These are phyloP conservation scores for Ilex aquifolium DNA, from an alignment of 257 asterid species.

Conservation along the genomic window DNA sequence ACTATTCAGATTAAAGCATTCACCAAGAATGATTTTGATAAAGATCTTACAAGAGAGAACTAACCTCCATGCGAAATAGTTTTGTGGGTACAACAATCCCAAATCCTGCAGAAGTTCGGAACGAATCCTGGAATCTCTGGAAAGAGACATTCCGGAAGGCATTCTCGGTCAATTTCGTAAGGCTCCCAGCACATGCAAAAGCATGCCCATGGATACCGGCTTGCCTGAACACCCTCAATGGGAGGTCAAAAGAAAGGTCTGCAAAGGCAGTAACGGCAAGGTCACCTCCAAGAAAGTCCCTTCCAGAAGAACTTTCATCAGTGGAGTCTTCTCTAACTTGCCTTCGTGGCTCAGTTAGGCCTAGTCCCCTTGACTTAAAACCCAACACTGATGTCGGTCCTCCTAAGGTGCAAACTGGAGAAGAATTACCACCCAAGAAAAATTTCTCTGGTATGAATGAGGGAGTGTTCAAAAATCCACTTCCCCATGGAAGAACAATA, in stretches of 20 bases:
- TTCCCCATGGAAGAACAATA: conserved; percentile 78
- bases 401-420: conserved; percentile 76
- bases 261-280: conserved; percentile 87
- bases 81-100: conserved; percentile 84
- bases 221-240: conserved; percentile 66
- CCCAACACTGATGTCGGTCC: conserved; percentile 85
- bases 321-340: conserved; percentile 32
- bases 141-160: conserved; percentile 48
- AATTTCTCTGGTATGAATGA: conserved; percentile 72
- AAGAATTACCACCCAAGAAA: conserved; percentile 84
- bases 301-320: conserved; percentile 32
- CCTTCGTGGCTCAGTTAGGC: conserved; percentile 86
- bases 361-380: conserved; percentile 85
- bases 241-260: conserved; percentile 87
- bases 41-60: background rate
- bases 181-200: conserved; percentile 89
- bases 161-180: conserved; percentile 61
- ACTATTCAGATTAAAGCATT: no score
- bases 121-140: conserved; percentile 58
- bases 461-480: conserved; percentile 49
- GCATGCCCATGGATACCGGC: conserved; percentile 90
- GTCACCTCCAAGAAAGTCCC: conserved; percentile 90
- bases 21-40: no score
- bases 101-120: conserved; percentile 70
- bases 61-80: conserved; percentile 92